Evolutionary conservation across 768 basidiomycete genomes (phyloP).

Genomic region (Mycena galopus): DNA sequence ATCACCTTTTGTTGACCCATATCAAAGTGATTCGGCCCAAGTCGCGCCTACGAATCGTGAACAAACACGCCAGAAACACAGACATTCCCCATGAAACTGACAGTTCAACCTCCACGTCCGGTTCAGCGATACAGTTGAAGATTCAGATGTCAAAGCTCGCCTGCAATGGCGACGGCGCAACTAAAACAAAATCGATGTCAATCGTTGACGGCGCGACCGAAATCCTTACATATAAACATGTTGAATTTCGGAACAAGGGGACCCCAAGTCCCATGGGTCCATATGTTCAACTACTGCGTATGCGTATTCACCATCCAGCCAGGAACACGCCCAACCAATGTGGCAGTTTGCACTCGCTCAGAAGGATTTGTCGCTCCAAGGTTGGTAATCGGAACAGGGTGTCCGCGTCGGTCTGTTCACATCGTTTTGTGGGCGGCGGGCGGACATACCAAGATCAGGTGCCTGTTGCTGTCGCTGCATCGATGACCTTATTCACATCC

Average conservation of each 20-base stretch:
- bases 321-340: conserved; percentile 29
- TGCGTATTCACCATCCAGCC: conserved; percentile 19
- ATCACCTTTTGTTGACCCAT: conserved; percentile 67
- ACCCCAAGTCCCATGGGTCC: conserved; percentile 33
- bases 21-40: conserved; percentile 66
- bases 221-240: conserved; percentile 30
- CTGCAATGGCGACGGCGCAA: conserved; percentile 62
- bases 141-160: conserved; percentile 37
- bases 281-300: not conserved
- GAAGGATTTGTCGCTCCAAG: conserved; percentile 19
- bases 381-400: not conserved
- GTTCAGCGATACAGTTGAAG: not conserved
- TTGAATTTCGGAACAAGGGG: conserved; percentile 37
- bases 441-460: too few species aligned
- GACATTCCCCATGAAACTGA: conserved; percentile 56
- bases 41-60: conserved; percentile 57
- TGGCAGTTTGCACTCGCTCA: conserved; percentile 22
- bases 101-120: conserved; percentile 62
- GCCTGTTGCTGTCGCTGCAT: too few species aligned
- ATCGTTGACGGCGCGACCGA: not conserved
- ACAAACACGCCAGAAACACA: not conserved
- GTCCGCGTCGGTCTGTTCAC: not conserved
- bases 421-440: too few species aligned
- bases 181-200: conserved; percentile 44
- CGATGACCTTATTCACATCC: too few species aligned